Evolutionary conservation across 2,329 filamentous ascomycete genomes (phyloP), one percentile per base, ranked within the genome.

Genomic region (Aureobasidium sp.): DNA sequence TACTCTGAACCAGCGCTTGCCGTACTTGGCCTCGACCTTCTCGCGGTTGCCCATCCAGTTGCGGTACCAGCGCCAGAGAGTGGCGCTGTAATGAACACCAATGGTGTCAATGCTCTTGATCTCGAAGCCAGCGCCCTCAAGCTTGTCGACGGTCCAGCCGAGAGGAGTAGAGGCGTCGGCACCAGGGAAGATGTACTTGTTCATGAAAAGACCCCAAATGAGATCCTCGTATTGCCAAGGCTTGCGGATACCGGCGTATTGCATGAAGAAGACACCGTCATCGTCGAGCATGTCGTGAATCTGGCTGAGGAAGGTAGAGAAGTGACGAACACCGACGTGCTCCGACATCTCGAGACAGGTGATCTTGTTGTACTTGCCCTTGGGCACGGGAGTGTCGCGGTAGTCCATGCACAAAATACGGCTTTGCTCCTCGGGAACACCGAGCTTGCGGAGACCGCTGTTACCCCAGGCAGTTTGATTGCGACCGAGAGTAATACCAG

Each of bases 381-480:
- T 78, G 24, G 90, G 87, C 24, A 89, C 83, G 32, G 91, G 90
- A 67, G 94, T 92, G 72, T 97, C 94, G 72, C 94, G 91, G 82
- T 97, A 99, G 77, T 97, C 94, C 84, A 92, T 90, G 84, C 94
- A 97, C 66, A 96, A 81, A 73, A 97, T 92, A 68, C 86, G 88
- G 80, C 89, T 94, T 81, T 99, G 94, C 69, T 88, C 85, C 76
- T 97, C 91, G 57, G 88, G 77, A 65, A 97, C 85, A 65, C 90
- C 90, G 67, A 85, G 87, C 71, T 88, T 88, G 74, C 90, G 88
- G 67, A 97, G 85, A 67, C 89, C 92, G 69, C 84, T 87, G 82
- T 97, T 97, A 72, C 93, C 94, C 92, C 92, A 97, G 55, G 90
- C 90, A 65, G 93, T 96, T 80, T 97, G 93, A 80, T 99, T 97